Percentiles rank a stretch among this genome's conserved stretches.
Conservation (phyloP, 805 yeast genomes). For the Hyphopichia homilentoma region DNA sequence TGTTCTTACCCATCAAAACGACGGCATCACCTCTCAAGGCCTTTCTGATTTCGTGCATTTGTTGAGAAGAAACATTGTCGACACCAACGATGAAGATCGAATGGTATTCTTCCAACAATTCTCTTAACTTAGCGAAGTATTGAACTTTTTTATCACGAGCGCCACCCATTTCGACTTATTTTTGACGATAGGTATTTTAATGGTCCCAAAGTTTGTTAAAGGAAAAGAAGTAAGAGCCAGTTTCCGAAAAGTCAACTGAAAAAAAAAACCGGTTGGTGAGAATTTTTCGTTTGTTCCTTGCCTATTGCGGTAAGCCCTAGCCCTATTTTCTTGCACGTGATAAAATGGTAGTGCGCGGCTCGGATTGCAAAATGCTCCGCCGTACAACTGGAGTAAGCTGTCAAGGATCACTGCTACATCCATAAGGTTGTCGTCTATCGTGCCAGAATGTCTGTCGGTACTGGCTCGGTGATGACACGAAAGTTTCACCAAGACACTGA, state of each 20-base stretch:
- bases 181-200: constrained; percentile 88
- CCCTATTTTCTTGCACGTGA: constrained; percentile 9
- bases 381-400: no score
- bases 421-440: no score
- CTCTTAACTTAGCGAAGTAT: constrained; percentile 94
- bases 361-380: no score
- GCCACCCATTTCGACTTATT: constrained; percentile 99
- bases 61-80: constrained; percentile 99
- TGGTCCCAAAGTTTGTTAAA: constrained; percentile 40
- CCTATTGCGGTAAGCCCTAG: constrained; percentile 5
- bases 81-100: constrained; percentile 99
- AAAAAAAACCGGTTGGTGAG: not conserved
- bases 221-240: not conserved
- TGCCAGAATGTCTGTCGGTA: no score
- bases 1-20: constrained; percentile 99
- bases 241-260: not conserved
- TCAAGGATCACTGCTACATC: no score
- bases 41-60: constrained; percentile 99
- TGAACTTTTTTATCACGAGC: constrained; percentile 94
- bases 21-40: constrained; percentile 92
- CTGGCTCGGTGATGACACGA: no score
- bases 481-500: no score
- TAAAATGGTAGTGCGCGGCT: no score
- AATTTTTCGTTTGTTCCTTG: not conserved
- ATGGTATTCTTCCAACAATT: constrained; percentile 93